These are phyloP conservation scores for Lanmaoa pseudosensibilis DNA, from an alignment of 768 basidiomycete species.

Conservation along the genomic window DNA sequence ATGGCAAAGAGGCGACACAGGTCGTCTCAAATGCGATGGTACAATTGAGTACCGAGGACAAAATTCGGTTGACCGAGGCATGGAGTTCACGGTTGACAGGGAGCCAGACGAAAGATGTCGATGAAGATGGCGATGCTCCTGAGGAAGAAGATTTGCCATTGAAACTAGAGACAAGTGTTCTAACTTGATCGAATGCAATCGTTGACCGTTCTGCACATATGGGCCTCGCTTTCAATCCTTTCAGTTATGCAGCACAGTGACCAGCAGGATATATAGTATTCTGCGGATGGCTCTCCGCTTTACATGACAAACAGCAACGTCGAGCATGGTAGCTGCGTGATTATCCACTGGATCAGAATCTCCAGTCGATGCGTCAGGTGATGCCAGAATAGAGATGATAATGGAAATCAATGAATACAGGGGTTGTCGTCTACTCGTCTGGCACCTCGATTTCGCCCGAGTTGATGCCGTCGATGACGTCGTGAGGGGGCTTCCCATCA, in stretches of 20 bases:
- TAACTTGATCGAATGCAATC: background rate
- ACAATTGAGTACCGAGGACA: conserved; percentile 28
- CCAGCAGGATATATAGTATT: background rate
- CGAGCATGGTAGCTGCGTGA: background rate
- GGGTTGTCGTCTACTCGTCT: conserved; percentile 59
- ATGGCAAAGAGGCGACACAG: conserved; percentile 41
- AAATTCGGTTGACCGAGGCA: conserved; percentile 35
- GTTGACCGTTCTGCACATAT: background rate
- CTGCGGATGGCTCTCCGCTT: background rate
- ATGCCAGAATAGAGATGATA: conserved; percentile 14
- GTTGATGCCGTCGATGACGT: conserved; percentile 86
- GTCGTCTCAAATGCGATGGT: conserved; percentile 36
- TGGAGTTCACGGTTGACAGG: conserved; percentile 33
- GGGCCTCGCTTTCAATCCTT: background rate
- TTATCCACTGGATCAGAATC: background rate
- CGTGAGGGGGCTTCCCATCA: conserved; percentile 90
- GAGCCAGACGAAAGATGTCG: conserved; percentile 2
- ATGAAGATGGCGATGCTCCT: conserved; percentile 6
- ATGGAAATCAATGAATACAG: conserved; percentile 22
- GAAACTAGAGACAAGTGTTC: conserved; percentile 10
- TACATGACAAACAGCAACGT: background rate
- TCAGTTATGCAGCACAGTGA: background rate
- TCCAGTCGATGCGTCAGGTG: conserved; percentile 1
- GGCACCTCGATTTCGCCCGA: conserved; percentile 84
- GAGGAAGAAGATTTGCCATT: conserved; percentile 18